Evolutionary conservation across 129 eudicot genomes (phyloP), one percentile per base, ranked within the genome.

Genomic region (Flaveria robusta): DNA sequence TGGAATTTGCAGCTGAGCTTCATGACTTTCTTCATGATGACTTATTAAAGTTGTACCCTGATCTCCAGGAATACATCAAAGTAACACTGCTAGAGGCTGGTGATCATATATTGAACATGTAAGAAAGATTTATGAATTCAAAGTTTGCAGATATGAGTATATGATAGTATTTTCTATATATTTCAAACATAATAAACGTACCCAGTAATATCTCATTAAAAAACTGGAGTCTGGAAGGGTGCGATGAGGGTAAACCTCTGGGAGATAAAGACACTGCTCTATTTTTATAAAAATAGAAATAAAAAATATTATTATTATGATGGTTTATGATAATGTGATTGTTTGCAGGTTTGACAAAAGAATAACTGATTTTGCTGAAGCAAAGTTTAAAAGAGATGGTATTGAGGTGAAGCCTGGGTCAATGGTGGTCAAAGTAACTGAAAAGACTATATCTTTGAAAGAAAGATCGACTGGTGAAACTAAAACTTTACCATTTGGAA

Each of bases 1-100:
- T 91, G 60, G 97, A 91, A 79, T 91, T 88, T 72, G 90, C 97
- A 59, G 97, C 92, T 1, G 95, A 88, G 75, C 97, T 91, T 77
- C 95, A 91, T 75, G 97, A 91, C 59, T 86, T 83, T 81, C 90
- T 91, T 66, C 82, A 34, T 24, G 88, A 88, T 73, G 97, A 91
- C 64, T 59, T 91, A 12, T 71, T 41, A 24, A 80, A 83, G 51
- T 60, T 91, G 27, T 91, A 91, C 68, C 97, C 97, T 19, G 24
- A 81, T 23, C 83, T 88, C 0, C 55, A 86, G 39, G 70, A 85
- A 37, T 47, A 86, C 75, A 87, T 85, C 22, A 83, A 55, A 42
- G 85, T 91, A 15, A 88, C 97, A 55, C 88, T 91, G 77, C 83
- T 91, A 27, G 95, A 91, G 81, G 97, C 97, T 13, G 83, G 76